Conservation (phyloP, 2,329 filamentous ascomycete species). For the Aspergillus pseudoterreus region DNA sequence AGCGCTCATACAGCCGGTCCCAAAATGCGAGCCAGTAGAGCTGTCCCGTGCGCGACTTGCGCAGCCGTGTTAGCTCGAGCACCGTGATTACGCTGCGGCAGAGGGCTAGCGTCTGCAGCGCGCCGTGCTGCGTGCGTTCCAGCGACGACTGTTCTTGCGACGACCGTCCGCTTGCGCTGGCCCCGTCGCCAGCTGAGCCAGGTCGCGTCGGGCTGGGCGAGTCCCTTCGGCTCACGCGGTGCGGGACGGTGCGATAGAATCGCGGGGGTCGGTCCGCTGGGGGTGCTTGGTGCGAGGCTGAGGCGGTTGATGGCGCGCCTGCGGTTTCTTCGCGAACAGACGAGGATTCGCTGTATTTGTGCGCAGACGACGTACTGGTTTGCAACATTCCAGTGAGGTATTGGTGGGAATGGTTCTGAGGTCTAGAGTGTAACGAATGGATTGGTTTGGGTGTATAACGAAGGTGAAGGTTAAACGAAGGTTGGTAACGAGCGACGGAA, state of each 20-base stretch:
- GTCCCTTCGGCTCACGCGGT: constrained; percentile 2
- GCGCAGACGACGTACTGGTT: not conserved
- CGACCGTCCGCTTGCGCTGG: not conserved
- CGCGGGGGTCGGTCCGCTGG: constrained; percentile 1
- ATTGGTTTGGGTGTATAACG: not conserved
- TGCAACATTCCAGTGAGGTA: not conserved
- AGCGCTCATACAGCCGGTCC: constrained; percentile 22
- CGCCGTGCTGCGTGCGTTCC: constrained; percentile 18
- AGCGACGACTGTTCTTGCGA: constrained; percentile 3
- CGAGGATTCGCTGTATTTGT: not conserved
- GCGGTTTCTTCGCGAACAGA: not conserved
- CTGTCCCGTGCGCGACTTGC: constrained; percentile 26
- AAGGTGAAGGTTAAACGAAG: constrained; percentile 3
- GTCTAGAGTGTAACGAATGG: not conserved
- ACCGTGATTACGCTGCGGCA: constrained; percentile 25
- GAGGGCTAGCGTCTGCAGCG: constrained; percentile 20
- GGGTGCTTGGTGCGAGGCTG: not conserved
- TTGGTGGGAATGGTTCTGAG: too few species aligned
- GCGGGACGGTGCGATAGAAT: constrained; percentile 12
- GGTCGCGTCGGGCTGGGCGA: not conserved
- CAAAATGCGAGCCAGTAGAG: constrained; percentile 28
- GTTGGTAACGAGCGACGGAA: constrained; percentile 14
- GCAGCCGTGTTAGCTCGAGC: constrained; percentile 28
- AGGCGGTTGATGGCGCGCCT: not conserved
- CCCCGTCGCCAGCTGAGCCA: not conserved